Base-by-base conservation (phyloP, 1,139 yeast species). In the Geotrichum phurueaensis region DNA sequence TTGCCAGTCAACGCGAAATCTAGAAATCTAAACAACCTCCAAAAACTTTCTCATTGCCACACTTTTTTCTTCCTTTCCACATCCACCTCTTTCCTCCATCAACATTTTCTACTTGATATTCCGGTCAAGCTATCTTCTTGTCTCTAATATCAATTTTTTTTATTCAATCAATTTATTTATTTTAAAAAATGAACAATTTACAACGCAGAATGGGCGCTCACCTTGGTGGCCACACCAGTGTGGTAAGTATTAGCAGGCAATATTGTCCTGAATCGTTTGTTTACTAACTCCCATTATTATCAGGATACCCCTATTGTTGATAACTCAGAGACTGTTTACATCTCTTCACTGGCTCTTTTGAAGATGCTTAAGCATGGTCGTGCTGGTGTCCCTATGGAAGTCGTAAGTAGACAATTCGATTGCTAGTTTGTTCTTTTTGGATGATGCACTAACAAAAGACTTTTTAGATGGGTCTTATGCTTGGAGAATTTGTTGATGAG, bases 341-440 rank as follows among this genome's bases (percentile, higher is more conserved):
- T 95, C 63, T 94, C 99, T 47, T 91, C 98, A 48, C 81, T 95
- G 69, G 99, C 99, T 1, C 79, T 95, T 62, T 80, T 95, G 65
- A 95, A 95, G 76, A 94, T 94, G 99, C 83, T 94, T 71, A 94
- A 92, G 75, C 99, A 94, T 73, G 98, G 99, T 54, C 82, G 98
- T 71, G 98, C 99, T 0, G 99, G 99, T 72, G 99, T 95, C 60
- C 99, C 99, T 20, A 95, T 95, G 99, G 99, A 95, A 78, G 99
- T 95, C 57, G 72, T 69, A 68, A 57, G 70, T 63, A 50, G 6
- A 12, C 45, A 9, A 45, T 48, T 39, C 4, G 3, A 18, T 27
- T 29, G 50, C 27, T 22, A 23, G 9, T 5, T 43, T 18, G 48
- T 53, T 33, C 18, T 2, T 47, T 29, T 39, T 45, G 25, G 51